A percentile compares a stretch with the other conserved stretches of the same genome.
Conservation (phyloP, 176 grass and related monocot genomes). For the Oryza officinalis region DNA sequence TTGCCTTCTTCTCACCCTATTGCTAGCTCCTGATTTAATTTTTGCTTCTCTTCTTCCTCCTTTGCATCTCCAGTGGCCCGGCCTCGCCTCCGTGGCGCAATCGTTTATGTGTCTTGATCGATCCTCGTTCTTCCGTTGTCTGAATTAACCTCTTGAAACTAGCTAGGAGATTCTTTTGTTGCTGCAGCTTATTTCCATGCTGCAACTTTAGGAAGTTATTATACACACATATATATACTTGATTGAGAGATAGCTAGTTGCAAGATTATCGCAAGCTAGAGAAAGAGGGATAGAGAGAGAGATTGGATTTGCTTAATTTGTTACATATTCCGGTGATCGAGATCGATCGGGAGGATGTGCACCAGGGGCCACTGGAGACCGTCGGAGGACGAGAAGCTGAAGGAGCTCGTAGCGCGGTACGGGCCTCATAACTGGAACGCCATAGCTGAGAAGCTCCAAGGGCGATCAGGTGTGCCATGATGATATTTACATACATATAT, state of each 20-base stretch:
- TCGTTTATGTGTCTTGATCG: constrained; percentile 20
- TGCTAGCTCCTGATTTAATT: neutral
- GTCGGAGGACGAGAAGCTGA: constrained; percentile 85
- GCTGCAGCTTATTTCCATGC: constrained; percentile 43
- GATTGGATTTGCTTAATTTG: neutral
- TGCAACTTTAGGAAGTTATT: neutral
- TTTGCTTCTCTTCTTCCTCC: neutral
- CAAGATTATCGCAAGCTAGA: constrained; percentile 13
- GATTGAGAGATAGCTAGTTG: neutral
- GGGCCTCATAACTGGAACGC: constrained; percentile 95
- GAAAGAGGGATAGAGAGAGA: constrained; percentile 16
- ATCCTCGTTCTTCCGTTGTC: constrained; percentile 19
- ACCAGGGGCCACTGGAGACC: constrained; percentile 94
- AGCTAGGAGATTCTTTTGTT: constrained; percentile 12
- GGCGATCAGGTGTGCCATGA: constrained; percentile 72
- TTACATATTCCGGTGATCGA: neutral
- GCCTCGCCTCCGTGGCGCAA: neutral
- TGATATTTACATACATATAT: neutral
- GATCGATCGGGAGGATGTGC: constrained; percentile 60
- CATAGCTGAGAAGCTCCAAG: constrained; percentile 92
- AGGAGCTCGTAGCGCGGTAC: constrained; percentile 66
- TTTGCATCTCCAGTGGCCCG: neutral
- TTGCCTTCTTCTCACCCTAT: constrained; percentile 34
- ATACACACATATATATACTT: neutral
- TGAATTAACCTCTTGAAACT: neutral